Evolutionary conservation across 2,329 filamentous ascomycete species (phyloP).

Genomic region (Fusarium pseudocircinatum): DNA sequence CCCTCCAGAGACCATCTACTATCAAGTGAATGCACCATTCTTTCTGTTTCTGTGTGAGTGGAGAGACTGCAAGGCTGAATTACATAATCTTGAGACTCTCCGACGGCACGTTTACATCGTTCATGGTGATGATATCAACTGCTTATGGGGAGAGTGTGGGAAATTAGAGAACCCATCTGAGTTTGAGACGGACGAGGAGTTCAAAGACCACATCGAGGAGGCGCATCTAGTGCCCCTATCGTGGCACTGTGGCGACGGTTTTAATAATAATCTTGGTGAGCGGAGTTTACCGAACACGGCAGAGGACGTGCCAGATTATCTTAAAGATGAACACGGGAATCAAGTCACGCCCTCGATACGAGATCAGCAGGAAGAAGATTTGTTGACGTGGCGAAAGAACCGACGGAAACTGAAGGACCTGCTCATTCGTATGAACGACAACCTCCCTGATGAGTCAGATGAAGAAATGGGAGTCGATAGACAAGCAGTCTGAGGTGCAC

Average conservation of each 20-base stretch:
- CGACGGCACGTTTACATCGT: constrained; percentile 62
- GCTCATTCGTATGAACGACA: constrained; percentile 55
- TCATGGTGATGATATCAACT: constrained; percentile 52
- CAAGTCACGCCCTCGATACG: constrained; percentile 68
- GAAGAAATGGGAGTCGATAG: constrained; percentile 36
- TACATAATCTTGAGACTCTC: constrained; percentile 70
- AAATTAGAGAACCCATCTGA: constrained; percentile 34
- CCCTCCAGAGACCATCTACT: constrained; percentile 55
- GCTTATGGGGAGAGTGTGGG: constrained; percentile 48
- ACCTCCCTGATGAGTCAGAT: constrained; percentile 56
- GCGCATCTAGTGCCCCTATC: constrained; percentile 62
- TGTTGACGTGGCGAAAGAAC: constrained; percentile 56
- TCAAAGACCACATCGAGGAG: constrained; percentile 62
- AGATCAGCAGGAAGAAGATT: constrained; percentile 62
- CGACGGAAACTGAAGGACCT: constrained; percentile 56
- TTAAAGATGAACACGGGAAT: constrained; percentile 61
- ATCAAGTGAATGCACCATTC: constrained; percentile 55
- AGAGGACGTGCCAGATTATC: constrained; percentile 57
- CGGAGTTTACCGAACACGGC: constrained; percentile 26
- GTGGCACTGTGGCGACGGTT: constrained; percentile 70
- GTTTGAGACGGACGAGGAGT: constrained; percentile 51
- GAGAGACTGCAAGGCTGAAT: constrained; percentile 65
- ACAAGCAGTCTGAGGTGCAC: background rate
- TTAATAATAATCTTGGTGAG: constrained; percentile 51
- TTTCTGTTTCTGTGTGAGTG: constrained; percentile 69